Evolutionary conservation across 2,329 filamentous ascomycete species (phyloP), one percentile per base, ranked within the genome.

Genomic region (Aquanectria penicillioides): DNA sequence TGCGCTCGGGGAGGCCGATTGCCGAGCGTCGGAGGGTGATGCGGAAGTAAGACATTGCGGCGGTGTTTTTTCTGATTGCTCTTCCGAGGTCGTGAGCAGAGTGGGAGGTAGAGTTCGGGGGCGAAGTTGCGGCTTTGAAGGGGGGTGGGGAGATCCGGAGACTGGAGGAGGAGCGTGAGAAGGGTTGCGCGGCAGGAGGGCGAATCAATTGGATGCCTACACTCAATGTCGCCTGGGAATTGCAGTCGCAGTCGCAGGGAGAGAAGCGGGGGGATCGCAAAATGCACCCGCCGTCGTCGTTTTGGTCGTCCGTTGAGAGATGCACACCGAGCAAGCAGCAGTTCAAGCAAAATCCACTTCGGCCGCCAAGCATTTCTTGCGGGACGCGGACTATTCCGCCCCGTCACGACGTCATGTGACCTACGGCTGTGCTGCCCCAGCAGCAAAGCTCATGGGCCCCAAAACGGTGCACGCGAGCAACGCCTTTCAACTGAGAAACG

Each of bases 1-100:
- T 91, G 73, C 92, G 90, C 71, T 86, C 79, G 6, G 94, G 94
- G 41, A 97, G 88, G 62, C 94, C 94, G 78, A 97, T 97, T 71
- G 90, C 89, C 56, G 90, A 94, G 73, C 94, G 92, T 78, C 95
- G 86, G 56, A 97, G 90, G 44, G 93, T 97, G 75, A 97, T 92
- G 74, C 92, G 90, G 84, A 97, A 97, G 83, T 86, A 97, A 57
- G 88, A 83, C 89, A 93, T 93, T 57, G 36, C 49, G n/a, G n/a
- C n/a, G n/a, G n/a, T 53, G 50, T 53, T 20, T n/a, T 44, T 36
- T 43, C 22, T 57, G 26, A 15, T 34, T 15, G 18, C 15, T 18
- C 26, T 34, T 22, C 13, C 11, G 28, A 18, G n/a, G 2, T 8
- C 18, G 10, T 43, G 3, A 2, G 28, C 7, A 11, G 12, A 5